Percentiles rank a stretch among this genome's conserved stretches.
phyloP scores from a whole-genome alignment of 2,329 filamentous ascomycete genomes.

The Diaporthe citrichinensis region DNA sequence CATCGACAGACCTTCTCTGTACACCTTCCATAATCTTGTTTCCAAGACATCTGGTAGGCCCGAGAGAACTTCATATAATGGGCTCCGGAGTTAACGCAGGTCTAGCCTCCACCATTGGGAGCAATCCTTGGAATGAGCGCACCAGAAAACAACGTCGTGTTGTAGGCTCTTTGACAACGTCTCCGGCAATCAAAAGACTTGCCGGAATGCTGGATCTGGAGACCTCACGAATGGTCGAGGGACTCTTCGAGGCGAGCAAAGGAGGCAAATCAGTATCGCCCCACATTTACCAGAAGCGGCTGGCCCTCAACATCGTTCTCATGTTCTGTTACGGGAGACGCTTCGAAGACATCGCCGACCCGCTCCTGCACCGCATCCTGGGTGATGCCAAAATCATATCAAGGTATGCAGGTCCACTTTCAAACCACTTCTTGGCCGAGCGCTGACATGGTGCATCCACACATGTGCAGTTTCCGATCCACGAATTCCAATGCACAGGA shows the following conservation, averaged over 20 bases:
- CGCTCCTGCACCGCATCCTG: constrained; percentile 27
- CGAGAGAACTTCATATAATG: too few species aligned
- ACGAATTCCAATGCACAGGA: constrained; percentile 34
- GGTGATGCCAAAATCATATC: constrained; percentile 33
- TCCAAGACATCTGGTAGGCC: constrained; percentile 34
- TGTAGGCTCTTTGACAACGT: constrained; percentile 33
- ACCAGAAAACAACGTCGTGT: constrained; percentile 36
- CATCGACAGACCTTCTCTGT: constrained; percentile 23
- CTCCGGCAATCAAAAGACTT: constrained; percentile 33
- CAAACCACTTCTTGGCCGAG: background rate
- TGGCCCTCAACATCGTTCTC: constrained; percentile 30
- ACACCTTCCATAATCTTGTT: constrained; percentile 34
- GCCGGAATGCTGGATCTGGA: constrained; percentile 28
- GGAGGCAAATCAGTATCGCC: constrained; percentile 20
- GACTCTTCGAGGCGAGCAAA: constrained; percentile 19
- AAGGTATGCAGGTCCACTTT: background rate
- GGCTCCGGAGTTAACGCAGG: background rate
- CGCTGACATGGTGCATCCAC: background rate
- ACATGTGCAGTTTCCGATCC: constrained; percentile 28
- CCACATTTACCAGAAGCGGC: constrained; percentile 35
- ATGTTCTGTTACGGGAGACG: constrained; percentile 36
- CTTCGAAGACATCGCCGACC: constrained; percentile 31
- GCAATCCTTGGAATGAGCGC: constrained; percentile 35
- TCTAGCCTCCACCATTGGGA: constrained; percentile 34
- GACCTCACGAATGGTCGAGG: constrained; percentile 20